A percentile compares a stretch with the other conserved stretches of the same genome.
Evolutionary conservation across 495 filamentous ascomycete genomes (phyloP).

Genomic region (Aspergillus taichungensis): DNA sequence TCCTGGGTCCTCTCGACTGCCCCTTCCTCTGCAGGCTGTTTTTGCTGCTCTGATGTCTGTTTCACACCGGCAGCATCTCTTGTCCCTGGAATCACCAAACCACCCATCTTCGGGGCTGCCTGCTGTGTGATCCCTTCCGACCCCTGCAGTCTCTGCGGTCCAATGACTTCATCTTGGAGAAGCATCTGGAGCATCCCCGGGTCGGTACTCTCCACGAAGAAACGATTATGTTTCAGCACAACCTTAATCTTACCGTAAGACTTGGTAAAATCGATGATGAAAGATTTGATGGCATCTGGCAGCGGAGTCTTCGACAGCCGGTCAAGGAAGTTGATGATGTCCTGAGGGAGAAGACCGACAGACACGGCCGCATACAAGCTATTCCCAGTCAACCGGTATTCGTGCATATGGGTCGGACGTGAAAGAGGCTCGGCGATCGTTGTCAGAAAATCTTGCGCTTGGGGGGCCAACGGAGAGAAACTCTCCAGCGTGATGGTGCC

Average conservation of each 20-base stretch:
- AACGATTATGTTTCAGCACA: slow-evolving; percentile 86
- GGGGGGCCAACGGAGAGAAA: slow-evolving; percentile 73
- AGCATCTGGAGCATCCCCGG: slow-evolving; percentile 75
- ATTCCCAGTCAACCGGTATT: slow-evolving; percentile 85
- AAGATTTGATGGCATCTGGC: slow-evolving; percentile 65
- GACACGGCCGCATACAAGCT: slow-evolving; percentile 93
- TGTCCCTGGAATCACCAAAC: slow-evolving; percentile 87
- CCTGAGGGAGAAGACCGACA: slow-evolving; percentile 74
- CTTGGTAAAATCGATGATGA: slow-evolving; percentile 75
- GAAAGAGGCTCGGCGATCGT: slow-evolving; percentile 92
- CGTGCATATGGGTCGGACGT: slow-evolving; percentile 78
- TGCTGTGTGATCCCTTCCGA: slow-evolving; percentile 65
- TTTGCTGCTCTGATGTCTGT: slow-evolving; percentile 46
- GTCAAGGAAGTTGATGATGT: slow-evolving; percentile 85
- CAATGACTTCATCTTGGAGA: slow-evolving; percentile 64
- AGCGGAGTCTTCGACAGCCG: slow-evolving; percentile 79
- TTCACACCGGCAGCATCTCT: slow-evolving; percentile 81
- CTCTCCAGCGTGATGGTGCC: slow-evolving; percentile 92
- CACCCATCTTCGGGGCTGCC: slow-evolving; percentile 80
- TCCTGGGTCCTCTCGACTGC: slow-evolving; percentile 27
- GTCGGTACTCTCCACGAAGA: slow-evolving; percentile 88
- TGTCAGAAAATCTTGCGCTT: slow-evolving; percentile 90
- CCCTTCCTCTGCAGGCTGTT: slow-evolving; percentile 27
- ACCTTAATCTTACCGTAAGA: slow-evolving; percentile 94
- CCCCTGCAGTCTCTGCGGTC: slow-evolving; percentile 51